phyloP scores from a whole-genome alignment of 306 rosid genomes.

The Mimosa bimucronata region DNA sequence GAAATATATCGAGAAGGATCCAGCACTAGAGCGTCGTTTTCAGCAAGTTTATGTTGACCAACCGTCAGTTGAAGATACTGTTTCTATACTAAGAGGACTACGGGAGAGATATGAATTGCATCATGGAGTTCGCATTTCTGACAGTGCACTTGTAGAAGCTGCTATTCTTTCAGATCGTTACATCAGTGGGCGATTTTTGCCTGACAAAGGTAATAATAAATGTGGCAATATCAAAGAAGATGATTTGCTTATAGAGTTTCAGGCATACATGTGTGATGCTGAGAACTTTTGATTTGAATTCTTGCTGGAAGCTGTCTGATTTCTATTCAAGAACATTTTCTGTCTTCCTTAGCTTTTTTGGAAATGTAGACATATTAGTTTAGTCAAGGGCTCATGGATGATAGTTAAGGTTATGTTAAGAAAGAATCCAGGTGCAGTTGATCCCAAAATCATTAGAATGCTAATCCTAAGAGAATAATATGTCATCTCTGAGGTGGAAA shows the following conservation, averaged over 20 bases:
- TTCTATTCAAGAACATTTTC: slow-evolving; percentile 22
- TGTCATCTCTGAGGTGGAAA: neutral
- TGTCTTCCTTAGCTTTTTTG: slow-evolving; percentile 24
- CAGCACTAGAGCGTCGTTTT: slow-evolving; percentile 96
- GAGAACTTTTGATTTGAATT: neutral
- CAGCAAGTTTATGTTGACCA: slow-evolving; percentile 99
- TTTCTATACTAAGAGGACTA: slow-evolving; percentile 90
- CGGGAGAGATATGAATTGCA: slow-evolving; percentile 98
- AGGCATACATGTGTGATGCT: slow-evolving; percentile 1
- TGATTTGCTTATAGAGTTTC: slow-evolving; percentile 30
- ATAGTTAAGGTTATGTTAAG: neutral
- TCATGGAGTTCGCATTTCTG: slow-evolving; percentile 99
- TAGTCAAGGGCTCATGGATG: neutral
- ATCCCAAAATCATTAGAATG: slow-evolving; percentile 6
- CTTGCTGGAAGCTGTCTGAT: slow-evolving; percentile 16
- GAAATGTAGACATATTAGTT: neutral
- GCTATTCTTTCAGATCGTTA: slow-evolving; percentile 97
- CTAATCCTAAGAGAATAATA: neutral
- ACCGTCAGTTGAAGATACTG: slow-evolving; percentile 84
- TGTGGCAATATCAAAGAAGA: neutral
- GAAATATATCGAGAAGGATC: slow-evolving; percentile 96
- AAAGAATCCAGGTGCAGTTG: slow-evolving; percentile 13
- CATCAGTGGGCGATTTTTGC: slow-evolving; percentile 96
- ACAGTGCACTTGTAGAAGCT: slow-evolving; percentile 95
- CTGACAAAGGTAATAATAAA: slow-evolving; percentile 84